Evolutionary conservation across 1,284 basidiomycete genomes (phyloP), one percentile per base, ranked within the genome.

Genomic region (Cutaneotrichosporon mucoides): DNA sequence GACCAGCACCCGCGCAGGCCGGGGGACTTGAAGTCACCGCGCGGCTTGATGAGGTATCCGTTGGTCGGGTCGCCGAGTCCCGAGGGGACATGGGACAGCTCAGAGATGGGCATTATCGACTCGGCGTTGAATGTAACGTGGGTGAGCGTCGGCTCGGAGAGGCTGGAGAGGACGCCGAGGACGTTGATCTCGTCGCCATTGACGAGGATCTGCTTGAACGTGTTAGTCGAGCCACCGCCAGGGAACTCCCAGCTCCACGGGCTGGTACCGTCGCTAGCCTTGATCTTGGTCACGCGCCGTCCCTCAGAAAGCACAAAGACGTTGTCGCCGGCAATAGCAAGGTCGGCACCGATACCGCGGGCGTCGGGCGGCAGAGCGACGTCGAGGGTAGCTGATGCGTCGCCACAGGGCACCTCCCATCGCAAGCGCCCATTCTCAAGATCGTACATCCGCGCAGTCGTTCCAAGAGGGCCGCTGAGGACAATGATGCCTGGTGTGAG

Each of bases 381-480:
- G 15, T 48, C 53, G 43, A 44, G 37, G 15, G 24, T 44, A 36
- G 53, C 40, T 9, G 37, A 73, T 3, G 82, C 84, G 3, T 83
- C 67, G 34, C 71, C n/a, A 74, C 76, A 2, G 72, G 70, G 3
- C n/a, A 79, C 81, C 75, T 95, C 90, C 67, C 86, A 82, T 2
- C 88, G 62, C n/a, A 92, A 79, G 48, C 83, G 72, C 0, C 93
- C 93, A 0, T 84, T 86, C 3, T 79, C 69, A 6, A 81, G 78
- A 49, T 91, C 85, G 68, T 90, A 87, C 10, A 85, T 75, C 16
- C 91, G 85, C 15, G 89, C 79, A 0, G 81, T 87, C 6, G 87
- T 81, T 3, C 86, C 89, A 4, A 86, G 85, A 2, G 85, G 80
- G 10, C 90, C 91, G 36, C 91, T 93, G 34, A 95, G 79, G 6